Conservation (phyloP, 1,284 basidiomycete genomes). For the Cutaneotrichosporon sp. region DNA sequence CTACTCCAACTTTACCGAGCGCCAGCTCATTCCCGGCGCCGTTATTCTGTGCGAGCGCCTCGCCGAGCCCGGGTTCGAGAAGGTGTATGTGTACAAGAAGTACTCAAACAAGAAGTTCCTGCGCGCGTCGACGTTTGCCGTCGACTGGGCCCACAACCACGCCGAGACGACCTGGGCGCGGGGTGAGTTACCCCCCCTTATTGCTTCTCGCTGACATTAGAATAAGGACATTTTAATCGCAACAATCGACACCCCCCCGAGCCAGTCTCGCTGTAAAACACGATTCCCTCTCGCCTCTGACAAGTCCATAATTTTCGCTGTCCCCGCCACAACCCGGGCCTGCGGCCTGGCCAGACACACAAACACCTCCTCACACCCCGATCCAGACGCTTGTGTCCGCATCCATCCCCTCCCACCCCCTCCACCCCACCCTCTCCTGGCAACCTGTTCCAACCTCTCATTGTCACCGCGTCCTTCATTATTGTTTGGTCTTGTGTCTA, state of each 20-base stretch:
- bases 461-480: not conserved
- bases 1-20: conserved; percentile 88
- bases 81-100: conserved; percentile 90
- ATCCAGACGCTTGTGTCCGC: not conserved
- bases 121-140: conserved; percentile 59
- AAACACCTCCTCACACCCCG: not conserved
- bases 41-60: conserved; percentile 80
- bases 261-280: not conserved
- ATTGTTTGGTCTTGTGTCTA: not conserved
- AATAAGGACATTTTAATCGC: not conserved
- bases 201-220: not conserved
- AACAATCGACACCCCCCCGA: not conserved
- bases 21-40: conserved; percentile 79
- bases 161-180: conserved; percentile 17
- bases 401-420: not conserved
- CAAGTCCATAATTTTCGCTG: not conserved
- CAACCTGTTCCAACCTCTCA: not conserved
- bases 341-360: not conserved
- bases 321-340: not conserved
- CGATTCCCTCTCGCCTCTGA: not conserved
- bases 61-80: conserved; percentile 69
- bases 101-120: conserved; percentile 97
- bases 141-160: conserved; percentile 51
- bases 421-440: not conserved
- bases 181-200: not conserved